phyloP scores from a whole-genome alignment of 805 yeast genomes.

The Yamadazyma nakazawae region DNA sequence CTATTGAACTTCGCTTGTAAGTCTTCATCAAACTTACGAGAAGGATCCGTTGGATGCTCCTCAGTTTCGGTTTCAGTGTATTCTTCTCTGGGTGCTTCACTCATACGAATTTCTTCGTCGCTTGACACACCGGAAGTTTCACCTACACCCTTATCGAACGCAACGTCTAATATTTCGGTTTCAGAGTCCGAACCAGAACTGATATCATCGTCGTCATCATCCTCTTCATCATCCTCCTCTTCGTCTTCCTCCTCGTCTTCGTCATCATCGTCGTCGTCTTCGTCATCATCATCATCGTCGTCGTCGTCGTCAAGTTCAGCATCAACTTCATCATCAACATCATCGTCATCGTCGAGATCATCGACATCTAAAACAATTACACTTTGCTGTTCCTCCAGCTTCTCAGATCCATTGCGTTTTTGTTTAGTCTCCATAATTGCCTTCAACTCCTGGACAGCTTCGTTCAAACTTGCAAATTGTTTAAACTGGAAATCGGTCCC shows the following conservation, averaged over 20 bases:
- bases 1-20: slow-evolving; percentile 56
- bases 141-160: slow-evolving; percentile 14
- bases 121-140: slow-evolving; percentile 22
- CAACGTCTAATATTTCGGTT: slow-evolving; percentile 8
- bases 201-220: slow-evolving; percentile 6
- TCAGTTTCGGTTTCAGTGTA: slow-evolving; percentile 13
- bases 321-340: slow-evolving; percentile 21
- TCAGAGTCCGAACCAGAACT: slow-evolving; percentile 4
- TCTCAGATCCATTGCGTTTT: slow-evolving; percentile 6
- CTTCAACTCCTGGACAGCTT: slow-evolving; percentile 40
- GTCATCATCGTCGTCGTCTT: neutral
- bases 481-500: slow-evolving; percentile 27
- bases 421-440: slow-evolving; percentile 14
- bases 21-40: slow-evolving; percentile 42
- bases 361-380: slow-evolving; percentile 16
- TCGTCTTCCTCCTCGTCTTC: slow-evolving; percentile 16
- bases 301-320: slow-evolving; percentile 24
- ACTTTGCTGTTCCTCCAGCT: slow-evolving; percentile 13
- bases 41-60: slow-evolving; percentile 12
- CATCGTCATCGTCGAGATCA: slow-evolving; percentile 17
- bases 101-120: slow-evolving; percentile 20
- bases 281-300: slow-evolving; percentile 10
- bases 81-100: slow-evolving; percentile 14
- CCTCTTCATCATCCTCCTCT: slow-evolving; percentile 14
- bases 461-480: slow-evolving; percentile 36